Percentiles rank a stretch among this genome's conserved stretches.
These are phyloP conservation scores for Fusarium nanum DNA, from an alignment of 2,329 filamentous ascomycete species.

Conservation along the genomic window DNA sequence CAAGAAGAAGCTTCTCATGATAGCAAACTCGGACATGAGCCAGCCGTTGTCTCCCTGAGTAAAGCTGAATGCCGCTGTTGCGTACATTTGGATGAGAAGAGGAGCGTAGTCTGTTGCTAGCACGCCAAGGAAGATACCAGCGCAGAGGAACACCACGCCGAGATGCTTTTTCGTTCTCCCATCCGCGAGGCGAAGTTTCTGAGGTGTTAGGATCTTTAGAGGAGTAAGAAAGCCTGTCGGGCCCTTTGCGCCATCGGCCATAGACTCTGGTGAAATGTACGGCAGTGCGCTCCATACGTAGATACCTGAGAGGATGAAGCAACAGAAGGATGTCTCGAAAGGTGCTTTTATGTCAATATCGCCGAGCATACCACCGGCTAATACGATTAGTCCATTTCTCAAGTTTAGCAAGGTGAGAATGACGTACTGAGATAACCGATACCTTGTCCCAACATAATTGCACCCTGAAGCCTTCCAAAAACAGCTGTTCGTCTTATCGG, in stretches of 20 bases:
- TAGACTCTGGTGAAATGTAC: slow-evolving; percentile 61
- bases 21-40: slow-evolving; percentile 67
- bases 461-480: slow-evolving; percentile 74
- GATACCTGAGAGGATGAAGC: slow-evolving; percentile 61
- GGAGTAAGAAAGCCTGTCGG: slow-evolving; percentile 72
- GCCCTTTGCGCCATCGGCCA: slow-evolving; percentile 50
- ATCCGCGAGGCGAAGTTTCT: slow-evolving; percentile 62
- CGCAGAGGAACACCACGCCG: slow-evolving; percentile 71
- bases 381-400: not conserved
- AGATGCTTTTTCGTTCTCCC: slow-evolving; percentile 67
- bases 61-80: slow-evolving; percentile 66
- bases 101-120: slow-evolving; percentile 76
- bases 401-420: too few relatives aligned
- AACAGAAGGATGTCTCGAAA: slow-evolving; percentile 70
- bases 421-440: slow-evolving; percentile 68
- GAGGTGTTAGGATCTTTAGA: slow-evolving; percentile 69
- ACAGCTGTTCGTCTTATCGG: slow-evolving; percentile 70
- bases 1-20: slow-evolving; percentile 66
- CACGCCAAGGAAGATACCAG: slow-evolving; percentile 74
- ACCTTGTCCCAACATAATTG: slow-evolving; percentile 74
- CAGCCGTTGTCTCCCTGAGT: slow-evolving; percentile 66
- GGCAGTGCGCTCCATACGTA: slow-evolving; percentile 59
- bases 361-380: slow-evolving; percentile 72
- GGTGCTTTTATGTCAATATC: slow-evolving; percentile 74
- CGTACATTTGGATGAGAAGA: slow-evolving; percentile 69